phyloP scores from a whole-genome alignment of 495 filamentous ascomycete genomes.

The Penicillium dipodomyicola region DNA sequence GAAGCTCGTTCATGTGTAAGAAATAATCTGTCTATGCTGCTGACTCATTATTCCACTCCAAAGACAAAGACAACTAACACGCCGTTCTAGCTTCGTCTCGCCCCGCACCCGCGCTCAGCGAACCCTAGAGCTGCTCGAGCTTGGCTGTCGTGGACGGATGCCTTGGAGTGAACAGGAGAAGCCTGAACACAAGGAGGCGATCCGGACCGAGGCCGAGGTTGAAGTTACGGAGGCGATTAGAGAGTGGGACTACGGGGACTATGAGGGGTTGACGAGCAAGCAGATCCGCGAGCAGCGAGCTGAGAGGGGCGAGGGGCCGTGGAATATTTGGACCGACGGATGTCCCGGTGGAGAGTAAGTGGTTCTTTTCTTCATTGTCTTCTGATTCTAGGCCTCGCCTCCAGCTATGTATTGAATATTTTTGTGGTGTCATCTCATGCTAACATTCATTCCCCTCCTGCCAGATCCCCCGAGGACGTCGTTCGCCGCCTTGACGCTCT shows the following conservation, averaged over 20 bases:
- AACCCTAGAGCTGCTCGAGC: constrained; percentile 77
- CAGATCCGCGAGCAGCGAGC: constrained; percentile 61
- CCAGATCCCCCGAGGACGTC: constrained; percentile 63
- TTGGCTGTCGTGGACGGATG: constrained; percentile 52
- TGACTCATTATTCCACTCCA: not conserved
- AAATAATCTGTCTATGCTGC: not conserved
- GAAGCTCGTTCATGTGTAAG: constrained; percentile 72
- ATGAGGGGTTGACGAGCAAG: constrained; percentile 81
- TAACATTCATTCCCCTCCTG: not conserved
- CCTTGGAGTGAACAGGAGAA: constrained; percentile 53
- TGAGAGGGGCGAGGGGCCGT: constrained; percentile 42
- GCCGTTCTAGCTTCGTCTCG: constrained; percentile 66
- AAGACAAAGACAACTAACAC: not conserved
- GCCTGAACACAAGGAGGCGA: constrained; percentile 34
- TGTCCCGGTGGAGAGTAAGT: constrained; percentile 67
- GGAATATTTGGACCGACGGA: constrained; percentile 86
- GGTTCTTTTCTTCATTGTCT: constrained; percentile 1
- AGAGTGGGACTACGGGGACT: constrained; percentile 96
- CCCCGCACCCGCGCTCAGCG: constrained; percentile 81
- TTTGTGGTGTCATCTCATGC: not conserved
- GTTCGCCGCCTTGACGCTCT: constrained; percentile 67
- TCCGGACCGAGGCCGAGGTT: constrained; percentile 54
- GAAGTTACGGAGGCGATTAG: constrained; percentile 73
- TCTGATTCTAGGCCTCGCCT: not conserved
- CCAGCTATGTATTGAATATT: not conserved